Base-by-base conservation (phyloP, 2,329 filamentous ascomycete species). In the Exutisphaerella laricina region DNA sequence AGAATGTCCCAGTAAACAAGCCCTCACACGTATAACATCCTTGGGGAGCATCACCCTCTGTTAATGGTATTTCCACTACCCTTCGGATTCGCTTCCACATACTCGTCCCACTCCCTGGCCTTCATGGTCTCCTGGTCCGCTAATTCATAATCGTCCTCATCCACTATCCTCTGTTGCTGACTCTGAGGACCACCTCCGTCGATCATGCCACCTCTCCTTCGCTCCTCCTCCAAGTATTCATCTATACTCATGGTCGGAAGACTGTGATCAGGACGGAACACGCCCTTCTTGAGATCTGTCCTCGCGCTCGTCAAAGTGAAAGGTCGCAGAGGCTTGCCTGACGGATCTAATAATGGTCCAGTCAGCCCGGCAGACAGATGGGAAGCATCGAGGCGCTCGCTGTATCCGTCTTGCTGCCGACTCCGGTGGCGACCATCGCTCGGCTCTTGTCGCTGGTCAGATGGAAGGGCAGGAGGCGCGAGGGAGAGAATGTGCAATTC, bases 171-270 rank as follows among this genome's bases (percentile, higher is more conserved):
- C 50, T 74, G 73, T 18, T 79, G 69, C 12, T 77, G 79, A 54
- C 81, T 85, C 52, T 83, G 79, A 57, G 85, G 85, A 13, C 89
- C 89, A 21, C 88, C 88, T 25, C 89, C 92, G 60, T 96, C 85
- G 42, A 97, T 86, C 45, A 98, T 89, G 14, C 87, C 87, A 12
- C 92, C 92, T 49, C 85, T 74, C 53, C 78, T 77, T 59, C 78
- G 77, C 70, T 97, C 92, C 66, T 97, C 90, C 39, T 94, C 92
- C 12, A 98, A 72, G 60, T 97, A 98, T 69, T 98, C 92, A 56
- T 98, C 92, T 49, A 98, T 96, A 1, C 80, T 86, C 92, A 98
- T 97, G 3, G 92, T 97, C 1, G 92, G 92, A 45, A 98, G 70
- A 66, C 87, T 96, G 63, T 98, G 92, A 5, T 92, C 88, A 0